A percentile compares a stretch with the other conserved stretches of the same genome.
phyloP scores from a whole-genome alignment of 352 stramenopile species.

The Globisporangium nunn region DNA sequence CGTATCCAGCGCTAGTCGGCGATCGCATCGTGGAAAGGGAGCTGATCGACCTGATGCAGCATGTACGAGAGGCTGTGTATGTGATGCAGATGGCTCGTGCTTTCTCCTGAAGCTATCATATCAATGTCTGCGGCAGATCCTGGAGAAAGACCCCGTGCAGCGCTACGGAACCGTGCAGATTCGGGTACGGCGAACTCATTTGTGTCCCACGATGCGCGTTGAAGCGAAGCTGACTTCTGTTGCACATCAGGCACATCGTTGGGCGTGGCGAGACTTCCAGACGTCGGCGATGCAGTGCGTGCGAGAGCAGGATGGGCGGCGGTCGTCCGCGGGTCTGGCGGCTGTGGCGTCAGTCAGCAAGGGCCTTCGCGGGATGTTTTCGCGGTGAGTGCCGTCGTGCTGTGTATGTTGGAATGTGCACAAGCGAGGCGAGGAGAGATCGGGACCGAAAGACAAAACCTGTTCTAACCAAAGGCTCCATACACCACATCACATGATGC shows the following conservation, averaged over 20 bases:
- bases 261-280: constrained; percentile 70
- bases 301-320: constrained; percentile 36
- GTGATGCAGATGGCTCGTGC: not conserved
- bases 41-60: constrained; percentile 57
- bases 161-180: constrained; percentile 66
- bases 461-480: too few relatives aligned
- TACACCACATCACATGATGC: too few relatives aligned
- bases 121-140: constrained; percentile 25
- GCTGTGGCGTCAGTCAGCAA: constrained; percentile 47
- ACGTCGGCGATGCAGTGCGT: constrained; percentile 63
- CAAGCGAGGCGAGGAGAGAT: too few relatives aligned
- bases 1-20: constrained; percentile 34
- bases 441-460: too few relatives aligned
- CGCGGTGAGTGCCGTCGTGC: constrained; percentile 19
- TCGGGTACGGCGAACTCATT: constrained; percentile 30
- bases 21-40: constrained; percentile 44
- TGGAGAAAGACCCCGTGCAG: constrained; percentile 61
- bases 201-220: not conserved
- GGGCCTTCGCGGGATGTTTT: constrained; percentile 47
- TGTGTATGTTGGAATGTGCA: not conserved
- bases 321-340: constrained; percentile 31
- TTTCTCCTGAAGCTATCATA: not conserved
- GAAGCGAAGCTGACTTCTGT: not conserved
- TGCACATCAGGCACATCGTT: constrained; percentile 41
- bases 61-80: constrained; percentile 20